Evolutionary conservation across 1,284 basidiomycete genomes (phyloP).

Genomic region (Veloporphyrellus conicus): DNA sequence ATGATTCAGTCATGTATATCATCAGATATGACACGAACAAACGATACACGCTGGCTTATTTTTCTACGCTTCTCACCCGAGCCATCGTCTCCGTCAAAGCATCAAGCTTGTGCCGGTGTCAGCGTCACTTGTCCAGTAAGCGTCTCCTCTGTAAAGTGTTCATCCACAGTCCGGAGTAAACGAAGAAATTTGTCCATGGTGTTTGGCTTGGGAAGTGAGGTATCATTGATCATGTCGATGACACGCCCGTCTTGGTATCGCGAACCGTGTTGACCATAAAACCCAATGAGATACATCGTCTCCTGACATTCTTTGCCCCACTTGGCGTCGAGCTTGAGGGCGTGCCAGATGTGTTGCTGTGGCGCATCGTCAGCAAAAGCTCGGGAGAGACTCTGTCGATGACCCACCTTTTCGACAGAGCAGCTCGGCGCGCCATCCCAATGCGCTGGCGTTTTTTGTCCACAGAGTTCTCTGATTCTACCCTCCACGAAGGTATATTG

Average conservation of each 20-base stretch:
- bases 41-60: constrained; percentile 6
- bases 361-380: constrained; percentile 2
- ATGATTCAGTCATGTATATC: not conserved
- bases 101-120: constrained; percentile 1
- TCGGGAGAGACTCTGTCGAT: not conserved
- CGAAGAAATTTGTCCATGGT: constrained; percentile 47
- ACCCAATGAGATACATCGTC: constrained; percentile 44
- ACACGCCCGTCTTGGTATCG: constrained; percentile 48
- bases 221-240: constrained; percentile 47
- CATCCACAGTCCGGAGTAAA: constrained; percentile 46
- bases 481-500: constrained; percentile 47
- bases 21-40: constrained; percentile 1
- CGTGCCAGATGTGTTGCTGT: constrained; percentile 53
- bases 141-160: constrained; percentile 17
- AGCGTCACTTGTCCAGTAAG: constrained; percentile 3
- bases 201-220: constrained; percentile 38
- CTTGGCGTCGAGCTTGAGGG: constrained; percentile 43
- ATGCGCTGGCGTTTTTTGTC: constrained; percentile 38
- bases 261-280: constrained; percentile 56
- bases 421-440: constrained; percentile 32
- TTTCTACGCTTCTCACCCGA: not conserved
- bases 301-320: constrained; percentile 50
- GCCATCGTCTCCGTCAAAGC: not conserved
- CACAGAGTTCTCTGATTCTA: constrained; percentile 41
- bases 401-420: constrained; percentile 36